These are phyloP conservation scores for Rutstroemia sp. DNA, from an alignment of 2,329 filamentous ascomycete species.

Conservation along the genomic window DNA sequence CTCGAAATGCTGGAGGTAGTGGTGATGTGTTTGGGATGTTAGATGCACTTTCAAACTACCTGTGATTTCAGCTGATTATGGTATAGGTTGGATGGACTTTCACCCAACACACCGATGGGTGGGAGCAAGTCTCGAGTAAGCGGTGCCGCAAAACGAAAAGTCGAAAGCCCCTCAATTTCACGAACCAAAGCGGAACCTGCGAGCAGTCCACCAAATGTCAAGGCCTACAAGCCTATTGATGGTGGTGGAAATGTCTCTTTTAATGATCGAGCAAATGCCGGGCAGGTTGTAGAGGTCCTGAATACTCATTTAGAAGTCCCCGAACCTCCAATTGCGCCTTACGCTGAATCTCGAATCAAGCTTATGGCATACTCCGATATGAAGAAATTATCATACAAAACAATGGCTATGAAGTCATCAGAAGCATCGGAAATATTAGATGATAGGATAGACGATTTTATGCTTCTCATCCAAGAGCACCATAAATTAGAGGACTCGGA, in stretches of 20 bases:
- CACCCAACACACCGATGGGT: conserved; percentile 51
- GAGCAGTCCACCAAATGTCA: conserved; percentile 39
- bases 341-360: conserved; percentile 70
- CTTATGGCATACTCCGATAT: conserved; percentile 80
- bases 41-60: conserved; percentile 21
- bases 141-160: conserved; percentile 27
- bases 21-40: conserved; percentile 80
- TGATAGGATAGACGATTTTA: conserved; percentile 89
- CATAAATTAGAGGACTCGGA: conserved; percentile 69
- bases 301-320: conserved; percentile 65
- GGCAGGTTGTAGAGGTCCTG: conserved; percentile 75
- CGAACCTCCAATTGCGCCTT: conserved; percentile 64
- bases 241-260: conserved; percentile 44
- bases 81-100: conserved; percentile 56
- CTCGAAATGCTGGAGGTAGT: conserved; percentile 46
- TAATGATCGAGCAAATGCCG: conserved; percentile 67
- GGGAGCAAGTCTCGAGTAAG: conserved; percentile 15
- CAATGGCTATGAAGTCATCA: conserved; percentile 88
- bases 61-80: conserved; percentile 18
- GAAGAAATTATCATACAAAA: conserved; percentile 86
- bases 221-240: conserved; percentile 24
- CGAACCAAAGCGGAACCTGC: conserved; percentile 38
- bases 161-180: conserved; percentile 41
- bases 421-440: conserved; percentile 91
- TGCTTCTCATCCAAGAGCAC: conserved; percentile 63